A percentile compares a stretch with the other conserved stretches of the same genome.
Conservation (phyloP, 202 grass and related monocot species). For the Hordeum pubiflorum region DNA sequence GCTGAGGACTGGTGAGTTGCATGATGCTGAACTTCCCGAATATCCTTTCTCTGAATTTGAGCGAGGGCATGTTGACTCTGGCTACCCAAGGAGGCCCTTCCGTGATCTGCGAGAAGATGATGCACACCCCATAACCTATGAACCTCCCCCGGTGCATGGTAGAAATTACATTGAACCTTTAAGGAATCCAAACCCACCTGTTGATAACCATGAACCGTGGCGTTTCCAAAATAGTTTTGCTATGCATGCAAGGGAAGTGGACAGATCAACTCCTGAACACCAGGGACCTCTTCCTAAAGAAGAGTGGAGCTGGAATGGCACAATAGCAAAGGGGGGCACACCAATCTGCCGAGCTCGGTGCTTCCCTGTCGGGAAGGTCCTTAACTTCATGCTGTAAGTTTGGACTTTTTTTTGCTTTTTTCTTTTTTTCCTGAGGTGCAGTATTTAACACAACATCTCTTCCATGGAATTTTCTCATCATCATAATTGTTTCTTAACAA, state of each 20-base stretch:
- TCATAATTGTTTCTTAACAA: neutral
- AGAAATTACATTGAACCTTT: constrained; percentile 35
- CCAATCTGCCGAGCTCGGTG: constrained; percentile 80
- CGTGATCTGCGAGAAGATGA: constrained; percentile 33
- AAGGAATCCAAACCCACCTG: constrained; percentile 39
- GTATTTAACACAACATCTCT: neutral
- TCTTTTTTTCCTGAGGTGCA: neutral
- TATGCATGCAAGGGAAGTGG: constrained; percentile 32
- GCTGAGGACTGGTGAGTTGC: constrained; percentile 27
- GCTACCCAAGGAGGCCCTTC: constrained; percentile 35
- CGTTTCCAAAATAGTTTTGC: constrained; percentile 30
- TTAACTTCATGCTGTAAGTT: constrained; percentile 99
- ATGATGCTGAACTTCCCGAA: constrained; percentile 70
- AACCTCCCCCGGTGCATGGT: constrained; percentile 7
- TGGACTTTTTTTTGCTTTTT: neutral
- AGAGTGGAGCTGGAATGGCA: constrained; percentile 95
- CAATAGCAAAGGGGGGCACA: constrained; percentile 88
- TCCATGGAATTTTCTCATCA: neutral
- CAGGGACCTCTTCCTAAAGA: constrained; percentile 42
- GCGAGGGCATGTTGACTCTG: constrained; percentile 27
- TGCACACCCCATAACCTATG: constrained; percentile 28
- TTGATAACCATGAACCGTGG: constrained; percentile 43
- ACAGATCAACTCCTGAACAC: constrained; percentile 42
- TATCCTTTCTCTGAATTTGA: constrained; percentile 76
- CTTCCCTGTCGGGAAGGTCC: constrained; percentile 84